Evolutionary conservation across 768 basidiomycete genomes (phyloP), one percentile per base, ranked within the genome.

Genomic region (Phanerochaete carnosa): DNA sequence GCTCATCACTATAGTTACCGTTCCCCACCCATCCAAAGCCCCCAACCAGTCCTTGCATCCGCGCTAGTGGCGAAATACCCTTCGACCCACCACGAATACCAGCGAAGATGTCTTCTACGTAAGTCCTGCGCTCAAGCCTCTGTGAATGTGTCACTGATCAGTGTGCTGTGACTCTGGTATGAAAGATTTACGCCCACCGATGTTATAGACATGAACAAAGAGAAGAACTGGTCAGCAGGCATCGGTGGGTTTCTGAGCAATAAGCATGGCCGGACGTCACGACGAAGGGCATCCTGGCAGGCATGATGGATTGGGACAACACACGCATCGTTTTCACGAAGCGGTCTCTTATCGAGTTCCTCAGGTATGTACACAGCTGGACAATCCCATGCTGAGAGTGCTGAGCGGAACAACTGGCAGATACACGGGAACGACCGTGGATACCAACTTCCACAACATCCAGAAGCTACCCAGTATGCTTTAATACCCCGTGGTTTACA

Each of bases 301-400:
- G 89, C 62, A 82, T 89, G 84, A 76, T 92, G 64, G 90, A 92
- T 73, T 92, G 90, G 90, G 90, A 92, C 68, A 70, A 74, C 13
- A 90, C 87, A 51, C 83, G 74, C 61, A 89, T 92, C 62, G 84
- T 92, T 29, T 92, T 92, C 70, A 92, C 89, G 15, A 92, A 92
- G 68, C 83, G 90, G 43, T 76, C 83, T 45, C 75, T 92, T 63
- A 77, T 91, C 55, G 90, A 92, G 66, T 92, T 92, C 70, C 75
- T 92, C 64, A 89, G 87, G 89, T 90, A 71, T 65, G 80, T 70
- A 4, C 55, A 29, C 35, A 49, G 15, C 16, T 15, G n/a, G 19
- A 9, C 26, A 52, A 28, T 47, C 15, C 45, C 49, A 25, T 1
- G 7, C 6, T 7, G 11, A 57, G 39, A 11, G 30, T 58, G 49